Evolutionary conservation across 495 filamentous ascomycete species (phyloP).

Genomic region (Aspergillus cristatus): DNA sequence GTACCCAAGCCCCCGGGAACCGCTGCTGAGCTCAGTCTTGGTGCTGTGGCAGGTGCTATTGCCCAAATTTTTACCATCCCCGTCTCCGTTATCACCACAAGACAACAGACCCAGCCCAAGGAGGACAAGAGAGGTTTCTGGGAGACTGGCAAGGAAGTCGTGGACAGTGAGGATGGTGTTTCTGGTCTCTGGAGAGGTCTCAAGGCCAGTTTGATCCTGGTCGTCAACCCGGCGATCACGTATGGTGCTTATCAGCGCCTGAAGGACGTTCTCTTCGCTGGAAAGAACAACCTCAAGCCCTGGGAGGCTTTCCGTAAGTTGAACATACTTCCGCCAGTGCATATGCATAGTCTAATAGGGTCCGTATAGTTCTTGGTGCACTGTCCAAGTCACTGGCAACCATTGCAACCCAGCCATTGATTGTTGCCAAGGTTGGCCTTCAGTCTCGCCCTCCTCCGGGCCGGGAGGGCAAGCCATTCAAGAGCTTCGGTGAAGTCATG

Average conservation of each 20-base stretch:
- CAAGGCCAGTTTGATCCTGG: conserved; percentile 92
- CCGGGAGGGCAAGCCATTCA: conserved; percentile 85
- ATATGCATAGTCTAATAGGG: too few relatives aligned
- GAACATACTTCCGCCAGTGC: neutral
- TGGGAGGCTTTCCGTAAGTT: conserved; percentile 87
- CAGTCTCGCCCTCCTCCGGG: conserved; percentile 85
- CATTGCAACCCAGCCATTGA: conserved; percentile 87
- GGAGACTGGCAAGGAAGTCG: conserved; percentile 81
- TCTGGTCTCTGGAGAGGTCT: conserved; percentile 87
- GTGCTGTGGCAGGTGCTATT: conserved; percentile 80
- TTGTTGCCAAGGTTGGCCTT: conserved; percentile 95
- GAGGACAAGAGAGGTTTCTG: conserved; percentile 76
- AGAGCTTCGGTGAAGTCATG: conserved; percentile 93
- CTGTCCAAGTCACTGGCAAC: conserved; percentile 91
- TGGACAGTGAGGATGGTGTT: conserved; percentile 83
- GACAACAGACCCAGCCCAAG: conserved; percentile 88
- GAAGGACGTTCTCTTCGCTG: conserved; percentile 68
- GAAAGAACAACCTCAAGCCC: conserved; percentile 65
- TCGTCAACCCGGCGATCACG: conserved; percentile 95
- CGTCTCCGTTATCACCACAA: conserved; percentile 86
- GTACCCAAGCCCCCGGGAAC: conserved; percentile 64
- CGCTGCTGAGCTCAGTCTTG: conserved; percentile 74
- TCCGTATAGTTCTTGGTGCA: conserved; percentile 66
- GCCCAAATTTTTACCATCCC: conserved; percentile 96
- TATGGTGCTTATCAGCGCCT: conserved; percentile 95